Evolutionary conservation across 805 yeast genomes (phyloP).

Genomic region (Lipomyces sp.): DNA sequence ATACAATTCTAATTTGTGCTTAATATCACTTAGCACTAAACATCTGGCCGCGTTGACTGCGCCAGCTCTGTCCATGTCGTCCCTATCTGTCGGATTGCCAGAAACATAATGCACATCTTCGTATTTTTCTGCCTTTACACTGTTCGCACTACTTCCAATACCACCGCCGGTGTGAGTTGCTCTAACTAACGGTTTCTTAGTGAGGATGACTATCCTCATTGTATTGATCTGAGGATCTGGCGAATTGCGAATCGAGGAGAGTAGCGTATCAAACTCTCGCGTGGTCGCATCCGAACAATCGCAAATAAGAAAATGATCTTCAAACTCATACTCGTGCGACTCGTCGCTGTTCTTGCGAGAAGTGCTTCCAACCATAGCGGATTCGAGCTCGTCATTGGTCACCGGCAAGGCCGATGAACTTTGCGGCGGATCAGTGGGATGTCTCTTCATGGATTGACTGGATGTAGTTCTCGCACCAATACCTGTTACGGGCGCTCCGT

Average conservation of each 20-base stretch:
- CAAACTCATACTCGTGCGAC: neutral
- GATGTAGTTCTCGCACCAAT: neutral
- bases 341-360: neutral
- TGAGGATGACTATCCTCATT: constrained; percentile 9
- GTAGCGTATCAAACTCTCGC: constrained; percentile 12
- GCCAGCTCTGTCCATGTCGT: constrained; percentile 19
- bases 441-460: neutral
- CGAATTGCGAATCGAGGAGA: constrained; percentile 16
- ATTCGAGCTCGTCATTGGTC: neutral
- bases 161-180: neutral
- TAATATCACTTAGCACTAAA: constrained; percentile 17
- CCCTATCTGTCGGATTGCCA: constrained; percentile 22
- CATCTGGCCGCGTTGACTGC: constrained; percentile 19
- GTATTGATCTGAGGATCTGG: constrained; percentile 9
- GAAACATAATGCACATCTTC: constrained; percentile 18
- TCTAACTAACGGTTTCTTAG: constrained; percentile 13
- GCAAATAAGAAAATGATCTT: constrained; percentile 20
- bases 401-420: neutral
- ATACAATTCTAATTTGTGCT: constrained; percentile 4
- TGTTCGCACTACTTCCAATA: constrained; percentile 5
- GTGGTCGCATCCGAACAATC: constrained; percentile 24
- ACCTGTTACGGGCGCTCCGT: neutral
- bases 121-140: neutral
- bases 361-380: neutral
- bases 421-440: neutral